phyloP scores from a whole-genome alignment of 2,329 filamentous ascomycete genomes.

The Colletotrichum melonis region DNA sequence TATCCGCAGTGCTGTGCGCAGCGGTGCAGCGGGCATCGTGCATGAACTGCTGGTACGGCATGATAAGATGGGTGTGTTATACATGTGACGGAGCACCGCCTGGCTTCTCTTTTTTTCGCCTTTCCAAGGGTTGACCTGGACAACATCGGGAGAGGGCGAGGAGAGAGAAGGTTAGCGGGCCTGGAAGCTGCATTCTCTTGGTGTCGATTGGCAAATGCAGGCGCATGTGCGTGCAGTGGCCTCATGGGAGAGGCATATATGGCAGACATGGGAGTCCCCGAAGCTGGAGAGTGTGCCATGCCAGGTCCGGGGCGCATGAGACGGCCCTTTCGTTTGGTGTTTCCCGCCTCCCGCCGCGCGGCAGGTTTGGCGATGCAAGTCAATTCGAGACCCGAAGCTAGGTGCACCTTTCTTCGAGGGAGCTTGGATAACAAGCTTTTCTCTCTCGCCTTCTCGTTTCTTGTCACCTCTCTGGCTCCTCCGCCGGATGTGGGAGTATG shows the following conservation, averaged over 20 bases:
- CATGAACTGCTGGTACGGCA: constrained; percentile 37
- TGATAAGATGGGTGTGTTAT: constrained; percentile 26
- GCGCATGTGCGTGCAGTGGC: constrained; percentile 10
- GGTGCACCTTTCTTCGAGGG: constrained; percentile 2
- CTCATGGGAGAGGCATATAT: constrained; percentile 23
- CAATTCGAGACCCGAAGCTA: constrained; percentile 25
- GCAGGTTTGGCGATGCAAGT: constrained; percentile 29
- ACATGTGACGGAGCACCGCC: constrained; percentile 32
- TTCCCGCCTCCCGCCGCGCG: constrained; percentile 31
- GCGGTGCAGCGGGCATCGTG: constrained; percentile 35
- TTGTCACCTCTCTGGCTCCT: constrained; percentile 8
- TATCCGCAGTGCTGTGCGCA: constrained; percentile 9
- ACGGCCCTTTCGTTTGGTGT: constrained; percentile 23
- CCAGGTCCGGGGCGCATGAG: constrained; percentile 31
- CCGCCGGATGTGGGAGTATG: constrained; percentile 5
- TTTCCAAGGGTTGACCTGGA: constrained; percentile 22
- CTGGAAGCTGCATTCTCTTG: constrained; percentile 25
- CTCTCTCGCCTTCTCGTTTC: background rate
- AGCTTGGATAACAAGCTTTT: constrained; percentile 25
- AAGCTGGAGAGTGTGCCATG: constrained; percentile 14
- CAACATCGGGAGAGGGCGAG: background rate
- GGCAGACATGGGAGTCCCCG: constrained; percentile 35
- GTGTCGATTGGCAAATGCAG: constrained; percentile 16
- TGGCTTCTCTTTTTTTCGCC: background rate
- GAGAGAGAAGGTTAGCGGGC: constrained; percentile 17